Percentiles rank a stretch among this genome's conserved stretches.
Conservation (phyloP, 108 stramenopile genomes). For the Skeletonema marinoi region DNA sequence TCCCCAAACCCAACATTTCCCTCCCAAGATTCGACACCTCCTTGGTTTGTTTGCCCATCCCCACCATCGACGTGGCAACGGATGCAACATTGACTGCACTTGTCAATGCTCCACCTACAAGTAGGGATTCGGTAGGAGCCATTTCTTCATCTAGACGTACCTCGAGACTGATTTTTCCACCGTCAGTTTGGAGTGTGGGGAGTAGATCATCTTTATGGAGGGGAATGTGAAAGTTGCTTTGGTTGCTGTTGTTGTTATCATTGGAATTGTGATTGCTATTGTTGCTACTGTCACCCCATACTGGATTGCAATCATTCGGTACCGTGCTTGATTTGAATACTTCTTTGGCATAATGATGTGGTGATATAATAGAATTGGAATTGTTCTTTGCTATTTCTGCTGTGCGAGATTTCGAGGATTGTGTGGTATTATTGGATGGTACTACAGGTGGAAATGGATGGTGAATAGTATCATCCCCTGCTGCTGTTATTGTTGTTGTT, state of each 20-base stretch:
- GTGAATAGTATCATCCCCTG: neutral
- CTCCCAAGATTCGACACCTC: slow-evolving; percentile 4
- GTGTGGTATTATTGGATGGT: neutral
- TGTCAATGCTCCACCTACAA: slow-evolving; percentile 34
- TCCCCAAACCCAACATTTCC: slow-evolving; percentile 36
- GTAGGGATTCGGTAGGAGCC: slow-evolving; percentile 26
- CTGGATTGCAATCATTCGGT: slow-evolving; percentile 68
- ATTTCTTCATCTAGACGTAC: slow-evolving; percentile 78
- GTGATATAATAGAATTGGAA: neutral
- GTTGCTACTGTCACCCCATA: slow-evolving; percentile 47
- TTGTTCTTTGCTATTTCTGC: neutral
- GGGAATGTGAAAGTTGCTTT: slow-evolving; percentile 52
- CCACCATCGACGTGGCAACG: slow-evolving; percentile 51
- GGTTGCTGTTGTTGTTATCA: neutral
- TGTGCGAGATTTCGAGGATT: neutral
- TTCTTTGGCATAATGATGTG: slow-evolving; percentile 34
- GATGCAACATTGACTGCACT: slow-evolving; percentile 40
- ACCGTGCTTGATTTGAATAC: slow-evolving; percentile 55
- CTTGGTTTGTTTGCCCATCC: slow-evolving; percentile 25
- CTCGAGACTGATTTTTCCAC: slow-evolving; percentile 41
- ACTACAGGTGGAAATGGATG: neutral
- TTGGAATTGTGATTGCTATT: neutral
- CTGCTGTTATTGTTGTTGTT: neutral
- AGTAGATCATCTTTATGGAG: slow-evolving; percentile 59
- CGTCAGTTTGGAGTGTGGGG: slow-evolving; percentile 55